Conservation (phyloP, 192 early-diverging fungal genomes). For the Dissophora ornata region DNA sequence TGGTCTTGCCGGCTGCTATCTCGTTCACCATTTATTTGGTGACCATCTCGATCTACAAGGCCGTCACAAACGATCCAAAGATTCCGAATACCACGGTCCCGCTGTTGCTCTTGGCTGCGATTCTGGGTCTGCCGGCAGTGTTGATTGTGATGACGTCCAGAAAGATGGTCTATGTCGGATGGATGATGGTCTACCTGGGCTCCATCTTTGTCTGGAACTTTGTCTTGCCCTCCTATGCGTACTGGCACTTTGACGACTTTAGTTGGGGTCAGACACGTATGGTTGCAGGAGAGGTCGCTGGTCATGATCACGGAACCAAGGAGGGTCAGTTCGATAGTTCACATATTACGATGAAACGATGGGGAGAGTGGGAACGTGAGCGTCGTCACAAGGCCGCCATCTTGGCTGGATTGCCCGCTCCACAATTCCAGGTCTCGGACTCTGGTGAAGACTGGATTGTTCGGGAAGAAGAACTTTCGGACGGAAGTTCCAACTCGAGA, state of each 20-base stretch:
- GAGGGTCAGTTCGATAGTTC: conserved; percentile 77
- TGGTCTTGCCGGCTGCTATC: conserved; percentile 91
- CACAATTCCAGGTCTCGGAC: conserved; percentile 49
- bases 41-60: conserved; percentile 69
- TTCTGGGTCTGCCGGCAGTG: conserved; percentile 90
- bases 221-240: conserved; percentile 78
- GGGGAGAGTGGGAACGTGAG: conserved; percentile 70
- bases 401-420: conserved; percentile 53
- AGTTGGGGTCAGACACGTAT: conserved; percentile 77
- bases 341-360: conserved; percentile 78
- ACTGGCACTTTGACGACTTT: conserved; percentile 90
- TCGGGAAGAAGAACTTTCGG: conserved; percentile 45
- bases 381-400: conserved; percentile 59
- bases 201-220: conserved; percentile 83
- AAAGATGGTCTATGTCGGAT: conserved; percentile 85
- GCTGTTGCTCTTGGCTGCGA: conserved; percentile 75
- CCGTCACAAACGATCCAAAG: conserved; percentile 39
- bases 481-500: conserved; percentile 42
- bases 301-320: conserved; percentile 68
- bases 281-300: conserved; percentile 69
- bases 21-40: conserved; percentile 85
- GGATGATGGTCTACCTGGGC: conserved; percentile 88
- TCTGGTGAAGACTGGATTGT: conserved; percentile 46
- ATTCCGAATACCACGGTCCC: conserved; percentile 77
- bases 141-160: conserved; percentile 90